These are phyloP conservation scores for Abrus precatorius DNA, from an alignment of 306 rosid genomes.

Conservation along the genomic window DNA sequence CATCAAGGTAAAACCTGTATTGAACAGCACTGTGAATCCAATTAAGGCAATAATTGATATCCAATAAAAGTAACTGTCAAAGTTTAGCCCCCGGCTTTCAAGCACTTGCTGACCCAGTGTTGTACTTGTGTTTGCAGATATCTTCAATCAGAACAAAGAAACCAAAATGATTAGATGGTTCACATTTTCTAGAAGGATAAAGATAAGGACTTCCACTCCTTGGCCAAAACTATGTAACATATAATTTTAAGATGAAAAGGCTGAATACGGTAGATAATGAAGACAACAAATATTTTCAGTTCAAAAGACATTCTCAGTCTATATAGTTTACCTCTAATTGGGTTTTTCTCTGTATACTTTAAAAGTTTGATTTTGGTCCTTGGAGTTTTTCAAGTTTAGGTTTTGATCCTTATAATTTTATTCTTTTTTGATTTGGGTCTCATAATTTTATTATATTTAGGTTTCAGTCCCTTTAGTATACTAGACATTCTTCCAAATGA, in stretches of 20 bases:
- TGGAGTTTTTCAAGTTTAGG: no score
- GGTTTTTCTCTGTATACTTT: no score
- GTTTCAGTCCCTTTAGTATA: no score
- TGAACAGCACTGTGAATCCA: slow-evolving; percentile 60
- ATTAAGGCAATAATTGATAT: slow-evolving; percentile 61
- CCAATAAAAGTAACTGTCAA: slow-evolving; percentile 63
- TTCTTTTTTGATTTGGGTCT: no score
- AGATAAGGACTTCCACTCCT: not conserved
- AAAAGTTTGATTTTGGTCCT: no score
- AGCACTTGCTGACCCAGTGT: slow-evolving; percentile 61
- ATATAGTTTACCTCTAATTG: no score
- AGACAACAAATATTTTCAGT: not conserved
- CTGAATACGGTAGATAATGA: slow-evolving; percentile 7
- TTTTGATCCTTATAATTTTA: no score
- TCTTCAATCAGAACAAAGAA: slow-evolving; percentile 38
- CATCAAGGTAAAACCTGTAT: slow-evolving; percentile 58
- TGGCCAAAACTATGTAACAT: not conserved
- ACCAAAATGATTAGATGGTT: slow-evolving; percentile 20
- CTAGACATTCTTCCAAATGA: no score
- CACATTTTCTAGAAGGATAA: slow-evolving; percentile 26
- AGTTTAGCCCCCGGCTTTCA: slow-evolving; percentile 54
- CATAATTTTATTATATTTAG: no score
- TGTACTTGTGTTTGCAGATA: slow-evolving; percentile 59
- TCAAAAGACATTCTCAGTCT: no score
- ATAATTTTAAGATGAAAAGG: slow-evolving; percentile 4